phyloP scores from a whole-genome alignment of 1,284 basidiomycete genomes.

The Leccinum cinnamomeum region DNA sequence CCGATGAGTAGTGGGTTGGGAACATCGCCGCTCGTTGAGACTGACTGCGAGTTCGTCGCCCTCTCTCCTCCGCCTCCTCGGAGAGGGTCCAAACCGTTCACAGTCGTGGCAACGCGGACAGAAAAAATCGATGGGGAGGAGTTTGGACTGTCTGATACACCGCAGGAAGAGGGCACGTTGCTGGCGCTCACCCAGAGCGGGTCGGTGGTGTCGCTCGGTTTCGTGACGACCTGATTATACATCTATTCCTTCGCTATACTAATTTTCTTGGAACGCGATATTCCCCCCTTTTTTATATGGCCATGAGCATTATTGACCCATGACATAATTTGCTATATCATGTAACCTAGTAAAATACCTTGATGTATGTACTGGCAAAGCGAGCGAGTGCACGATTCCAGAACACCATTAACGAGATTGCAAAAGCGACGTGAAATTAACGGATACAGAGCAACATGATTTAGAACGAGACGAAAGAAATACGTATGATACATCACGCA shows the following conservation, averaged over 20 bases:
- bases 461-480: neutral
- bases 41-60: constrained; percentile 27
- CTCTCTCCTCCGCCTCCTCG: constrained; percentile 34
- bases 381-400: neutral
- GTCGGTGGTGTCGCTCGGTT: constrained; percentile 35
- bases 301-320: neutral
- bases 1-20: neutral
- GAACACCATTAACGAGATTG: neutral
- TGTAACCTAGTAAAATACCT: neutral
- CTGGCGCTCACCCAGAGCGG: constrained; percentile 14
- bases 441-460: neutral
- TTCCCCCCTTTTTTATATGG: neutral
- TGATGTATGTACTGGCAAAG: constrained; percentile 1
- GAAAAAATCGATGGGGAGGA: constrained; percentile 18
- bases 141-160: constrained; percentile 3
- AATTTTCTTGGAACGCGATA: constrained; percentile 18
- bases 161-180: constrained; percentile 10
- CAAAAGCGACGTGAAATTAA: constrained; percentile 4
- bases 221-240: constrained; percentile 17
- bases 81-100: constrained; percentile 25
- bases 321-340: neutral
- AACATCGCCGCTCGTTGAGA: constrained; percentile 8
- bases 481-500: constrained; percentile 44
- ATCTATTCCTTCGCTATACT: constrained; percentile 9
- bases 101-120: constrained; percentile 2